Base-by-base conservation (phyloP, 345 rosid species). In the Citrus glauca region DNA sequence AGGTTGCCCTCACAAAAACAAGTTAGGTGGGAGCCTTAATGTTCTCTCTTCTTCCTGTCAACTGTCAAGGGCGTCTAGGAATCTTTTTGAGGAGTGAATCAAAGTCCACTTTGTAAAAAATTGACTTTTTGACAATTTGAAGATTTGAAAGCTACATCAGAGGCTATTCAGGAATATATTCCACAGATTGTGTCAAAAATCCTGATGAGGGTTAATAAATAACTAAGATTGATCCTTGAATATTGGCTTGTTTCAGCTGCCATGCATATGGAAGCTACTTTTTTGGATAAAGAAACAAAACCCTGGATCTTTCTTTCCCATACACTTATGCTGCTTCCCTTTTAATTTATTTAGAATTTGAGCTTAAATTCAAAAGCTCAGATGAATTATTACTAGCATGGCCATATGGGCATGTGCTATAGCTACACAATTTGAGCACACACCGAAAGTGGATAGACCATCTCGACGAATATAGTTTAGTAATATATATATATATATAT, bases 11-110 rank as follows among this genome's bases (percentile, higher is more conserved):
- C 50, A 45, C n/a, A 53, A 19, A 53, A 53, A 53, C 28, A 30
- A 38, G 68, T 78, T 76, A 45, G 84, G 81, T 79, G 80, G 24
- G 61, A 67, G 48, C 40, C 4, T 76, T 73, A 55, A 64, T 79
- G 76, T 68, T 53, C 78, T 72, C 48, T 81, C 38, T 74, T 71
- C 68, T 63, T 68, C 30, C 20, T 7, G 48, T 11, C 33, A 42
- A 57, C 20, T 7, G 48, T 11, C 33, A 35, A 57, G 66, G 38
- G 66, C 40, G 19, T 76, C 30, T 56, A 16, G 55, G 75, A 73
- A 60, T 77, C 71, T 50, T 59, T 30, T 38, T 67, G 40, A 64
- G 79, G 40, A 82, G 77, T 74, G 75, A 30, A n/a, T n/a, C 59
- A 55, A 78, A 80, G 60, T 40, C 55, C 77, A 42, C 20, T 66